Base-by-base conservation (phyloP, 2,329 filamentous ascomycete genomes). In the Pyricularia sp. region DNA sequence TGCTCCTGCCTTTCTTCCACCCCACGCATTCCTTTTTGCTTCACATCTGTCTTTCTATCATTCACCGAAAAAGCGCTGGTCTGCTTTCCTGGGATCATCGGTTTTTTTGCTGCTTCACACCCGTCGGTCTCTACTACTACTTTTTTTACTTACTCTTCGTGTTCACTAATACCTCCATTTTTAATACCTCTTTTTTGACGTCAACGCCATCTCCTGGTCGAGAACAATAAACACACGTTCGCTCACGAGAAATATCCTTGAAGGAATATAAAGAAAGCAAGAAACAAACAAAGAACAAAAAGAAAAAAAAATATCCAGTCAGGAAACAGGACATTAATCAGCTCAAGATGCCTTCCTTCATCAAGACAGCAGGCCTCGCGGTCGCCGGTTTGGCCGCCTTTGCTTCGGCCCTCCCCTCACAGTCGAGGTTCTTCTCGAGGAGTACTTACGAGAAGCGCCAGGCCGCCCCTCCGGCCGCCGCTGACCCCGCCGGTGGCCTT, bases 391-490 rank as follows among this genome's bases (percentile, higher is more conserved):
- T 86, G 73, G 80, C 79, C 20, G 79, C 81, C 69, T 74, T 80
- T 30, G 80, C 80, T 68, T 79, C 79, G n/a, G 84, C 84, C 28
- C 74, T 84, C 59, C 85, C 85, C 25, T 75, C 81, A 5, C 72
- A 77, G 31, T 26, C 58, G 12, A 61, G 58, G 58, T 26, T 61
- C 58, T 30, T 66, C 26, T 79, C 79, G 58, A 82, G 78, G 76
- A 75, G 86, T 70, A 81, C 76, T n/a, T 81, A 83, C 75, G 75
- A 79, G 68, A 85, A 81, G 77, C 82, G 84, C 68, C 84, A 86
- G 75, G 84, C 84, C 71, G 80, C 79, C 5, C 81, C 80, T 4
- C 58, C 58, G 10, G 84, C 82, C 3, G 78, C 82, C 4, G 78
- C 33, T 14, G 81, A 14, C 33, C 33, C 33, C 12, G 75, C 79